phyloP scores from a whole-genome alignment of 345 rosid genomes.

The Acer yangbiense region DNA sequence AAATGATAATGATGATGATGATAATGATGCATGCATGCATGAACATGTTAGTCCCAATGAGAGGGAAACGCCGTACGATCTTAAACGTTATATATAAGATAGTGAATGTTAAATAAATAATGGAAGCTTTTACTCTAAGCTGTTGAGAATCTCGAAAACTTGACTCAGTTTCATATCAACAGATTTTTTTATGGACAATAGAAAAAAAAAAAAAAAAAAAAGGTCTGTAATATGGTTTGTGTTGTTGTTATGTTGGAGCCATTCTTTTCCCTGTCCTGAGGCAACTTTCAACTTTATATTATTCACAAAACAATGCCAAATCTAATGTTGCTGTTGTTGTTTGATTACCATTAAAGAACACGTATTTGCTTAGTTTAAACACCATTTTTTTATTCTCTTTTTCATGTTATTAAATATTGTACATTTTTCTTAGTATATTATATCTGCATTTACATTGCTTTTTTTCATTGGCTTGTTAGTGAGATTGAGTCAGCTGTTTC shows the following conservation, averaged over 20 bases:
- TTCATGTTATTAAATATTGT: neutral
- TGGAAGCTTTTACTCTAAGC: slow-evolving; percentile 38
- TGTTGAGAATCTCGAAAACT: slow-evolving; percentile 56
- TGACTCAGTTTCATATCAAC: slow-evolving; percentile 23
- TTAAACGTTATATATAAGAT: slow-evolving; percentile 9
- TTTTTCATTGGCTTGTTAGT: neutral
- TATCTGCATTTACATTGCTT: neutral
- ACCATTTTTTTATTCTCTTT: neutral
- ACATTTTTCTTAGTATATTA: neutral
- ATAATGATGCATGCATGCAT: slow-evolving; percentile 8
- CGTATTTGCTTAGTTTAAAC: slow-evolving; percentile 8
- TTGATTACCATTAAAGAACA: neutral
- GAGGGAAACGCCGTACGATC: slow-evolving; percentile 34
- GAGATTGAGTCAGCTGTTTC: neutral
- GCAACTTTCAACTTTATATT: slow-evolving; percentile 34
- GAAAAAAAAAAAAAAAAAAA: slow-evolving; percentile 7
- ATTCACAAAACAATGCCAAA: neutral
- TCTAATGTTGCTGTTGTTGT: neutral
- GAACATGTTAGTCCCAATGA: slow-evolving; percentile 30
- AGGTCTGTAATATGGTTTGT: slow-evolving; percentile 11
- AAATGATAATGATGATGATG: neutral
- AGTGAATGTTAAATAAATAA: neutral
- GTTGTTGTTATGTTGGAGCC: slow-evolving; percentile 31
- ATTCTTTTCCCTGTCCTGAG: slow-evolving; percentile 56
- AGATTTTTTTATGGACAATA: neutral